Evolutionary conservation across 2,329 filamentous ascomycete genomes (phyloP).

Genomic region (Fusarium clavum): DNA sequence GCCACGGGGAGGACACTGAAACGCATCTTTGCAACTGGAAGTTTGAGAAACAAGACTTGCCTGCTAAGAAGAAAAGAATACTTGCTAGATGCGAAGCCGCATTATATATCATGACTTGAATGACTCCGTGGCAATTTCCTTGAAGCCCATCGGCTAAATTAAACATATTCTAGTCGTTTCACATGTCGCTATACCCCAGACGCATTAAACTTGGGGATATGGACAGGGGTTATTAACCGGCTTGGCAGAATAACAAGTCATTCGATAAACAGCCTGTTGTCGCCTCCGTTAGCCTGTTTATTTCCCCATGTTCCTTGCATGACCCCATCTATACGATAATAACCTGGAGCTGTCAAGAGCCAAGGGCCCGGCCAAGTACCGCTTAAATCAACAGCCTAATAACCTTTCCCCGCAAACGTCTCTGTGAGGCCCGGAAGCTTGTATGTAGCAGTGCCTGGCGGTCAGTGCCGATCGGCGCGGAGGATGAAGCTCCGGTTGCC

Average conservation of each 20-base stretch:
- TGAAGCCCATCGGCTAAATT: slow-evolving; percentile 17
- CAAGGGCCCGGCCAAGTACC: background rate
- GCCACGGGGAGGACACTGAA: slow-evolving; percentile 17
- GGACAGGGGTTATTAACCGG: slow-evolving; percentile 14
- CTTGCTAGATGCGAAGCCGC: accelerated
- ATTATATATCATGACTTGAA: background rate
- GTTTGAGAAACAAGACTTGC: background rate
- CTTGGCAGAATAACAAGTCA: background rate
- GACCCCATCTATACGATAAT: background rate
- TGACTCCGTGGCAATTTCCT: background rate
- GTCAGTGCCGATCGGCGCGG: slow-evolving; percentile 3
- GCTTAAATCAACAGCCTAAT: slow-evolving; percentile 15
- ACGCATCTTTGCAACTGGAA: slow-evolving; percentile 12
- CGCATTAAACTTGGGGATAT: background rate
- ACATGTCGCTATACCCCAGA: background rate
- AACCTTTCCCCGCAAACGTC: slow-evolving; percentile 1
- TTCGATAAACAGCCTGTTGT: background rate
- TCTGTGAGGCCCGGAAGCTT: background rate
- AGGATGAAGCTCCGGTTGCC: background rate
- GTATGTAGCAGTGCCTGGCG: background rate
- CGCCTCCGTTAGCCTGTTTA: too few relatives aligned
- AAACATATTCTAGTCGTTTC: background rate
- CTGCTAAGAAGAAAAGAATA: background rate
- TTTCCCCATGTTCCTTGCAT: slow-evolving; percentile 3
- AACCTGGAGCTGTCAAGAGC: background rate